Percentiles rank a stretch among this genome's conserved stretches.
Conservation (phyloP, 495 filamentous ascomycete genomes). For the Xylaria palmicola region DNA sequence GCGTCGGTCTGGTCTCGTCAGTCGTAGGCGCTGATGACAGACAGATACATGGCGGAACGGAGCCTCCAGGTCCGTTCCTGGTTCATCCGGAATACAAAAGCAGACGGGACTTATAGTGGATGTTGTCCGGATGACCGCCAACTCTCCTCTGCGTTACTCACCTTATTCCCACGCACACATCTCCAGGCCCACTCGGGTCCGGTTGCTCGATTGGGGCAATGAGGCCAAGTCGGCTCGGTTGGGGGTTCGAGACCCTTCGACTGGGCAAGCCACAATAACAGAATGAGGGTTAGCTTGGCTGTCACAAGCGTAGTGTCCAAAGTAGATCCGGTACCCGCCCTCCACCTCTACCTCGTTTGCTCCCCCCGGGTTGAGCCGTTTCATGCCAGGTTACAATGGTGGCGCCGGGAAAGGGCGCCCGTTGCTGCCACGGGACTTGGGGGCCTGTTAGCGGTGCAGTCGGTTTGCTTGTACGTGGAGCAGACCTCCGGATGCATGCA, state of each 20-base stretch:
- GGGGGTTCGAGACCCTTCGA: slow-evolving; percentile 2
- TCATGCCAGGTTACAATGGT: not conserved
- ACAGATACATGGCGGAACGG: not conserved
- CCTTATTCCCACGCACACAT: not conserved
- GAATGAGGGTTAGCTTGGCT: not conserved
- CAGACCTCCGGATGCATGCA: slow-evolving; percentile 7
- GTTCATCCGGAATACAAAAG: not conserved
- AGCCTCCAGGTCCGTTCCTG: not conserved
- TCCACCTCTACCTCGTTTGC: not conserved
- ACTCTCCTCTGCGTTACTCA: not conserved
- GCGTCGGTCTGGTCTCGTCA: not conserved
- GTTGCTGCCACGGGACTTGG: not conserved
- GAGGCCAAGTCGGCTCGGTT: not conserved
- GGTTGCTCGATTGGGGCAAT: not conserved
- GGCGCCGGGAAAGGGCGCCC: slow-evolving; percentile 11
- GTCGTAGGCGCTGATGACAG: not conserved
- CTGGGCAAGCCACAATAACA: slow-evolving; percentile 2
- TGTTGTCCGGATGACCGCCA: not conserved
- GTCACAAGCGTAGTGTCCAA: too few species aligned
- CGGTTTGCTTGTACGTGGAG: not conserved
- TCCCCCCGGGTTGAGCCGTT: not conserved
- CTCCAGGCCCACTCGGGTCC: not conserved
- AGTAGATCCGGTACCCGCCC: not conserved
- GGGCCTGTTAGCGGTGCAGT: slow-evolving; percentile 12
- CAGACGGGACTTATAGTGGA: not conserved